These are phyloP conservation scores for Penicillium sp. DNA, from an alignment of 2,329 filamentous ascomycete species.

Conservation along the genomic window DNA sequence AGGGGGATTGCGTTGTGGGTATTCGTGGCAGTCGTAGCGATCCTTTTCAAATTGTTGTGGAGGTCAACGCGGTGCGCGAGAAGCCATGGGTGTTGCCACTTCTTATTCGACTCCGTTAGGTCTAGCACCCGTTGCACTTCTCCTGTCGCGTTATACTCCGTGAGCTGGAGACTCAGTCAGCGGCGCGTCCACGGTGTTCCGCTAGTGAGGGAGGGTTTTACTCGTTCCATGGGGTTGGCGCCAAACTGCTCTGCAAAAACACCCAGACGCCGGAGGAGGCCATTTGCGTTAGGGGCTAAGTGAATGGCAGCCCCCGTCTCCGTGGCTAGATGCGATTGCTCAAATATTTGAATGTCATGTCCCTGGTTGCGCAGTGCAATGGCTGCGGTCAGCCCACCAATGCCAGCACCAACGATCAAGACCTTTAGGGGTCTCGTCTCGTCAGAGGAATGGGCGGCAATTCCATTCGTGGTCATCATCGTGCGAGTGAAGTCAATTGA, in stretches of 20 bases:
- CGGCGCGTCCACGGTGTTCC: background rate
- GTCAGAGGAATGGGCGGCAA: background rate
- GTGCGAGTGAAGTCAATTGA: background rate
- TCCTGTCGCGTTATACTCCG: background rate
- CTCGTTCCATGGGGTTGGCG: background rate
- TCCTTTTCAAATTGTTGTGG: constrained; percentile 53
- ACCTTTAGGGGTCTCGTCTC: background rate
- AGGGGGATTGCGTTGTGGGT: constrained; percentile 43
- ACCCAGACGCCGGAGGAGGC: background rate
- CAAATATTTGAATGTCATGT: background rate
- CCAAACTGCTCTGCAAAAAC: background rate
- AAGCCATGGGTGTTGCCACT: constrained; percentile 45
- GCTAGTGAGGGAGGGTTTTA: background rate
- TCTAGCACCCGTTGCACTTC: background rate
- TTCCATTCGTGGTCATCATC: background rate
- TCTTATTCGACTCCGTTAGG: background rate
- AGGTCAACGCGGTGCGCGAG: constrained; percentile 56
- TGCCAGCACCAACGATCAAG: background rate
- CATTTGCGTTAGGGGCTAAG: background rate
- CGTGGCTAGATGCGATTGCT: background rate
- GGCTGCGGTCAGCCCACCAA: background rate
- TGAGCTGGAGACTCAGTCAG: background rate
- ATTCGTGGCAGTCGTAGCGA: constrained; percentile 43
- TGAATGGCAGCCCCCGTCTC: background rate
- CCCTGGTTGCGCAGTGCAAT: background rate